Base-by-base conservation (phyloP, 208 protist genomes). In the Novymonas esmeraldas region DNA sequence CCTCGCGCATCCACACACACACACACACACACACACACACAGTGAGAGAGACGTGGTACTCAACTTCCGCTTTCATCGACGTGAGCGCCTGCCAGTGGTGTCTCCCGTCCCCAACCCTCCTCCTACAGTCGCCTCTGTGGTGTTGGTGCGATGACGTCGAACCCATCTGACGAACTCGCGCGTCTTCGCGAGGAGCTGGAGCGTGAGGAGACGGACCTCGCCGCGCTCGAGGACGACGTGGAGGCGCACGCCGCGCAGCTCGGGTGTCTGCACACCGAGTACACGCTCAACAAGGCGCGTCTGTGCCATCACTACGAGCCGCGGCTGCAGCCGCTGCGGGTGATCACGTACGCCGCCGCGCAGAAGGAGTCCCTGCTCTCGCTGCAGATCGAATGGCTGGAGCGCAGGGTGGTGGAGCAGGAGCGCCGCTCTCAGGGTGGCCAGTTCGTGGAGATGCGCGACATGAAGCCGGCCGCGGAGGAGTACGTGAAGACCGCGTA, bases 221-320 rank as follows among this genome's bases (percentile, higher is more conserved):
- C 60, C 0, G 69, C 60, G 2, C 65, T 90, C 16, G 89, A 90
- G 58, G 79, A 77, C 45, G 75, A 86, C 58, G 82, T 95, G 6
- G 84, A 89, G 29, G 41, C 77, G 2, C 79, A 84, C 41, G 64
- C 84, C 2, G 71, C 82, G 1, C 81, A 92, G 56, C 82, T 95
- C 14, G 62, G 82, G 29, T 82, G 85, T 56, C 73, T 95, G 3
- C 76, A 86, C 70, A 75, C 62, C 3, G 85, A 95, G 76, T 95
- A 93, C 78, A 79, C 73, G 2, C 57, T 63, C 24, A 93, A 95
- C 75, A 66, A 90, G 31, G 55, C 41, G 20, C 75, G 78, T 28
- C 46, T 95, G 16, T 56, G 52, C 38, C 71, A 76, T 31, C 63
- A 84, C 76, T 93, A 82, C 71, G 83, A 90, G 42, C 86, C 84